A percentile compares a stretch with the other conserved stretches of the same genome.
phyloP scores from a whole-genome alignment of 2,329 filamentous ascomycete species.

The Akanthomyces lecanii region DNA sequence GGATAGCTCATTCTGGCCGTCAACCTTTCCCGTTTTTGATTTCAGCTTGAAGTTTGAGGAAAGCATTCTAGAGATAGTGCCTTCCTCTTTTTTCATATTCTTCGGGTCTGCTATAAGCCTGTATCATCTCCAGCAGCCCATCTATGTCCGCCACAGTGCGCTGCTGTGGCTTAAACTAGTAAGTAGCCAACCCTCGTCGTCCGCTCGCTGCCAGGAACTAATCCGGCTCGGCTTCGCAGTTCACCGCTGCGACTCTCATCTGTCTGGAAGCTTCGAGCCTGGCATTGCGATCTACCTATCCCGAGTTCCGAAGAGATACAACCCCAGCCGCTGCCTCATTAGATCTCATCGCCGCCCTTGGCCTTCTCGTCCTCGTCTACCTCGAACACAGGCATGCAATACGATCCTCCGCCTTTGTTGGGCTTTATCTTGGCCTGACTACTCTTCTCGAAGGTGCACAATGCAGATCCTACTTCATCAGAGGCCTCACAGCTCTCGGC shows the following conservation, averaged over 20 bases:
- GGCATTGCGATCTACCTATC: not conserved
- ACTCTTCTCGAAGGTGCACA: not conserved
- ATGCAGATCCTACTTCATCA: not conserved
- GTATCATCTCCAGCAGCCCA: not conserved
- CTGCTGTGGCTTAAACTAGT: slow-evolving; percentile 6
- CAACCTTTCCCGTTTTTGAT: not conserved
- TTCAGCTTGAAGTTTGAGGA: slow-evolving; percentile 2
- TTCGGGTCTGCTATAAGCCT: not conserved
- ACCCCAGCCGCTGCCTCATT: not conserved
- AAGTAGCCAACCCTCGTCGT: too few relatives aligned
- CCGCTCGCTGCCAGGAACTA: too few relatives aligned
- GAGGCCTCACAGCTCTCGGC: not conserved
- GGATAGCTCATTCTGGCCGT: not conserved
- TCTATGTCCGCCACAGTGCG: not conserved
- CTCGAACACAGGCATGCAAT: slow-evolving; percentile 2
- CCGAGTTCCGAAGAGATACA: not conserved
- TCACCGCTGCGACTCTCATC: too few relatives aligned
- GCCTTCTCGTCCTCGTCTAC: not conserved
- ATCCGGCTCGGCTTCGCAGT: too few relatives aligned
- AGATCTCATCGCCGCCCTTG: not conserved
- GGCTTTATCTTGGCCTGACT: not conserved
- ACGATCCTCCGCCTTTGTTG: not conserved
- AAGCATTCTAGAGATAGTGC: not conserved
- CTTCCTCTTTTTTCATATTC: not conserved
- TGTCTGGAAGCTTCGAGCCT: not conserved